A percentile compares a stretch with the other conserved stretches of the same genome.
Conservation (phyloP, 1,139 yeast species). For the Candida frijolesensis region DNA sequence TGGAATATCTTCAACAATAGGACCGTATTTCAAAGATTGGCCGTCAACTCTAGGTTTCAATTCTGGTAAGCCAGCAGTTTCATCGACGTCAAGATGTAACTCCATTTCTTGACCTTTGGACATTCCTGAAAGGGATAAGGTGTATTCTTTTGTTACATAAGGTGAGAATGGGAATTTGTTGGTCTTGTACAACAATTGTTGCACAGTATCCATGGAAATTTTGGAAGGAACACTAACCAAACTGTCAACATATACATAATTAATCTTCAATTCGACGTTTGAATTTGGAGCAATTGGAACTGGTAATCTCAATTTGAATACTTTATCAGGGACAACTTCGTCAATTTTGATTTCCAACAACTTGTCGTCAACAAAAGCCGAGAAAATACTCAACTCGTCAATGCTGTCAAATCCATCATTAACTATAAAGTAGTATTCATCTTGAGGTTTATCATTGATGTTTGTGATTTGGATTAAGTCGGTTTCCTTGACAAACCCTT, state of each 20-base stretch:
- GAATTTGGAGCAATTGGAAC: slow-evolving; percentile 69
- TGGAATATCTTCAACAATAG: slow-evolving; percentile 41
- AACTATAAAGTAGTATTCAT: slow-evolving; percentile 59
- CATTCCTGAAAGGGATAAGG: slow-evolving; percentile 53
- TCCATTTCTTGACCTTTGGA: slow-evolving; percentile 48
- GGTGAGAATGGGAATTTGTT: slow-evolving; percentile 63
- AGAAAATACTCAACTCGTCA: slow-evolving; percentile 50
- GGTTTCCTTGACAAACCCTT: slow-evolving; percentile 68
- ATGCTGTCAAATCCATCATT: slow-evolving; percentile 46
- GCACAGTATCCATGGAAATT: slow-evolving; percentile 62
- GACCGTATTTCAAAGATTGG: slow-evolving; percentile 57
- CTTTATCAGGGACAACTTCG: slow-evolving; percentile 30
- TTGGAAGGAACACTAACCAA: slow-evolving; percentile 65
- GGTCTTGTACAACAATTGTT: slow-evolving; percentile 57
- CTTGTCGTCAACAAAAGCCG: slow-evolving; percentile 31
- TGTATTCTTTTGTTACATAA: slow-evolving; percentile 58
- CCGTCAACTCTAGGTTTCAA: slow-evolving; percentile 38
- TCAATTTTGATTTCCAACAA: slow-evolving; percentile 30
- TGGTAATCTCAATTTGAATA: slow-evolving; percentile 55
- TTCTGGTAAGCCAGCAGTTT: slow-evolving; percentile 24
- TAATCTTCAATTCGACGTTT: slow-evolving; percentile 50
- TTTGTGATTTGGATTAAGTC: slow-evolving; percentile 60
- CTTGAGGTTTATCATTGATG: slow-evolving; percentile 53
- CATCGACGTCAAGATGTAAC: slow-evolving; percentile 16
- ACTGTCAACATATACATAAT: slow-evolving; percentile 52